These are phyloP conservation scores for Penicillium canescens DNA, from an alignment of 495 filamentous ascomycete genomes.

Conservation along the genomic window DNA sequence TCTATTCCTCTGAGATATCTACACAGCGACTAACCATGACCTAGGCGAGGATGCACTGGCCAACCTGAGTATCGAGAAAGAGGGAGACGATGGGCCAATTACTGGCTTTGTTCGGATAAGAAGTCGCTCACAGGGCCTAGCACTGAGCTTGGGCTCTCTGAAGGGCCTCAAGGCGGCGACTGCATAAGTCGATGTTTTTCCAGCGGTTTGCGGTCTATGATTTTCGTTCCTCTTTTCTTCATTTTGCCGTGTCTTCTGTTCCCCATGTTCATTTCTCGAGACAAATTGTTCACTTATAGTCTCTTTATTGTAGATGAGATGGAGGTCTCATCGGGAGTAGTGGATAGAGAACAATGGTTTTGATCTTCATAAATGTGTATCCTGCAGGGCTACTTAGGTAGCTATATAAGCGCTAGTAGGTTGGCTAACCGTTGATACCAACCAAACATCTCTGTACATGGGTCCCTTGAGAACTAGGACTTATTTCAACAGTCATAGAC, in stretches of 20 bases:
- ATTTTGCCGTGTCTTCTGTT: constrained; percentile 17
- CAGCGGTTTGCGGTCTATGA: constrained; percentile 32
- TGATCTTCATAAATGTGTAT: background rate
- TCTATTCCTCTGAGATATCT: background rate
- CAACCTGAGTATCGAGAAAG: constrained; percentile 97
- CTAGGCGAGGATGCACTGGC: constrained; percentile 97
- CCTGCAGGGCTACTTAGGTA: too few species aligned
- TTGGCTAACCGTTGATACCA: too few species aligned
- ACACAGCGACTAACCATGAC: constrained; percentile 24
- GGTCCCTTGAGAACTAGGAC: too few species aligned
- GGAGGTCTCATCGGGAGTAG: constrained; percentile 21
- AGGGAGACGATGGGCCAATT: constrained; percentile 91
- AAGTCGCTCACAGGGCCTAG: constrained; percentile 94
- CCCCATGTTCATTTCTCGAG: constrained; percentile 19
- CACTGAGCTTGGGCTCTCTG: constrained; percentile 88
- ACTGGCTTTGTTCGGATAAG: constrained; percentile 99
- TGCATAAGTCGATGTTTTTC: constrained; percentile 40
- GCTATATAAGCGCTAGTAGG: too few species aligned
- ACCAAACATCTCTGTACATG: too few species aligned
- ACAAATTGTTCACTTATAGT: constrained; percentile 37
- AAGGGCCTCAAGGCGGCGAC: constrained; percentile 79
- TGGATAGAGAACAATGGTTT: constrained; percentile 31
- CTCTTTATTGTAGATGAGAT: constrained; percentile 25
- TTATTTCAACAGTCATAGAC: too few species aligned
- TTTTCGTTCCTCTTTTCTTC: constrained; percentile 26